Conservation (phyloP, 2,329 filamentous ascomycete genomes). For the Colletotrichum caudatum region DNA sequence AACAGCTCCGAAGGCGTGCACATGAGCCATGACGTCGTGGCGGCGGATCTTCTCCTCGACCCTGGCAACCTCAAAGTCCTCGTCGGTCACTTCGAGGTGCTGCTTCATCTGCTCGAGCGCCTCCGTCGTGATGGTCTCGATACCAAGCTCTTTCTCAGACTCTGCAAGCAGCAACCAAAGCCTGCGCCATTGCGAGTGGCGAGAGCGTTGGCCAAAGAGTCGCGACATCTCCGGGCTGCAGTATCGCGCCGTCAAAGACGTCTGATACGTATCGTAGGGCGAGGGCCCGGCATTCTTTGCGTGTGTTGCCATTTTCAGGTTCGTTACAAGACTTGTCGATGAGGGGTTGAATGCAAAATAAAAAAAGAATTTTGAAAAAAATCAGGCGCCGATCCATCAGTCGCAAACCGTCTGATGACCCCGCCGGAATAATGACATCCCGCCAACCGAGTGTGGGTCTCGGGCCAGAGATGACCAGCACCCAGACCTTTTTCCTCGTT, state of each 20-base stretch:
- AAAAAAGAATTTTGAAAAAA: background rate
- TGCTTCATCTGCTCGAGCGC: conserved; percentile 82
- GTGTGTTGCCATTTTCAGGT: background rate
- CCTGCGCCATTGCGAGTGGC: conserved; percentile 83
- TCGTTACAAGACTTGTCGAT: background rate
- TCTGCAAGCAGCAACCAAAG: conserved; percentile 90
- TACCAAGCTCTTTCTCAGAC: conserved; percentile 80
- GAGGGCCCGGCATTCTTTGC: background rate
- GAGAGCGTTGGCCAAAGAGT: conserved; percentile 82
- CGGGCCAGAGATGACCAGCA: no score
- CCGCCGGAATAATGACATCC: no score
- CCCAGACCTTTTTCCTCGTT: no score
- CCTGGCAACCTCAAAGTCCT: conserved; percentile 79
- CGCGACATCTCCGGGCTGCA: conserved; percentile 80
- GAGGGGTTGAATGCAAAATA: background rate
- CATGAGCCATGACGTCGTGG: conserved; percentile 59
- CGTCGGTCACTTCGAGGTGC: conserved; percentile 80
- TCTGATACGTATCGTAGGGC: conserved; percentile 20
- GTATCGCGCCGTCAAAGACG: conserved; percentile 78
- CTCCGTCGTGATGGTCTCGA: conserved; percentile 76
- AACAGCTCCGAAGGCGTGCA: conserved; percentile 79
- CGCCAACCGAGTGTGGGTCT: background rate
- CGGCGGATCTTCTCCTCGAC: conserved; percentile 81
- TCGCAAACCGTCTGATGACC: no score
- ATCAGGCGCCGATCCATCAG: background rate